phyloP scores from a whole-genome alignment of 129 eudicot genomes.

The Centrapalus pauciflorus region DNA sequence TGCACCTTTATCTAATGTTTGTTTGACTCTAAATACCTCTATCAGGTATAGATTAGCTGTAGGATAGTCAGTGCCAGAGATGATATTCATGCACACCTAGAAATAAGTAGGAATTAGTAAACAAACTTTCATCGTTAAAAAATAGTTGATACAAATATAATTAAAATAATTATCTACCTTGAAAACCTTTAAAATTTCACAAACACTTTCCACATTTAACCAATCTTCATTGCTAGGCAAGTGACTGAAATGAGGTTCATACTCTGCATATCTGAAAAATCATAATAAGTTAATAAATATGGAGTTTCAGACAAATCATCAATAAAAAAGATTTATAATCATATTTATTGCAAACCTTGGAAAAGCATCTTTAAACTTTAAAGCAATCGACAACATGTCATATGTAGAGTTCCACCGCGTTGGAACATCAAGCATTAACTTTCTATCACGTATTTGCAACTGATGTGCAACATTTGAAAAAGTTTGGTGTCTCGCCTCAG shows the following conservation, averaged over 20 bases:
- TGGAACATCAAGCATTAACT: background rate
- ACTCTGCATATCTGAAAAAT: background rate
- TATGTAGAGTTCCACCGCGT: background rate
- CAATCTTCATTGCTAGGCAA: background rate
- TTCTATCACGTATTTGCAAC: background rate
- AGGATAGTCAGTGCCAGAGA: background rate
- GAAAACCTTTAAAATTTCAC: conserved; percentile 1
- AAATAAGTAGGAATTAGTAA: background rate
- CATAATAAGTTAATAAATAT: background rate
- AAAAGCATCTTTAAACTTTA: conserved; percentile 4
- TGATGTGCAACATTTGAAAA: background rate
- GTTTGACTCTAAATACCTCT: background rate
- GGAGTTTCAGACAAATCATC: too few relatives aligned
- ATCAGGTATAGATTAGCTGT: background rate
- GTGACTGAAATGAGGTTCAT: background rate
- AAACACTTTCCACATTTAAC: background rate
- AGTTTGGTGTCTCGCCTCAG: background rate
- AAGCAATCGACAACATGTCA: background rate
- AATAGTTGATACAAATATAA: background rate
- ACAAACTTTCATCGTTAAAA: background rate
- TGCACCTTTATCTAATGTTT: background rate
- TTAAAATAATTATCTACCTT: background rate
- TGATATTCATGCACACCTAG: background rate
- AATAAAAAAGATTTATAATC: background rate
- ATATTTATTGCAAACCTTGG: background rate